Percentiles rank a stretch among this genome's conserved stretches.
phyloP scores from a whole-genome alignment of 2,329 filamentous ascomycete species.

The Aspergillus latus region DNA sequence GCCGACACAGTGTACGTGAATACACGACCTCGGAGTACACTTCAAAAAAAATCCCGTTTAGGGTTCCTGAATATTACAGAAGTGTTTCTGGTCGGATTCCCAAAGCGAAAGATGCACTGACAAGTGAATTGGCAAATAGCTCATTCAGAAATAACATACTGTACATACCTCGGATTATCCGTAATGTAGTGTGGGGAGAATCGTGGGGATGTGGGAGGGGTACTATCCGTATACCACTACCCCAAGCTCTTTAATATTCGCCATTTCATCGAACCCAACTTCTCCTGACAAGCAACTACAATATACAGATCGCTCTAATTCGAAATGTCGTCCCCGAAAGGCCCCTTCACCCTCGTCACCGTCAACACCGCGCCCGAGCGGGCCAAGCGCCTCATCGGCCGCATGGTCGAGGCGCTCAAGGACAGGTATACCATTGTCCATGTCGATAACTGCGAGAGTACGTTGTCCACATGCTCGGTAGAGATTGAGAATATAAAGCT shows the following conservation, averaged over 20 bases:
- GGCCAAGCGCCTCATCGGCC: constrained; percentile 62
- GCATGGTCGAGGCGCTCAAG: constrained; percentile 61
- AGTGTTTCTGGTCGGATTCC: too few relatives aligned
- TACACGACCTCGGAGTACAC: too few relatives aligned
- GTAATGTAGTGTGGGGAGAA: constrained; percentile 1
- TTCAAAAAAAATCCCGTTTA: too few relatives aligned
- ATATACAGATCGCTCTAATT: not conserved
- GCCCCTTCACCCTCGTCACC: constrained; percentile 64
- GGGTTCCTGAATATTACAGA: too few relatives aligned
- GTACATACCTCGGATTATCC: not conserved
- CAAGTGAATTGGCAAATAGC: too few relatives aligned
- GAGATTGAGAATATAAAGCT: not conserved
- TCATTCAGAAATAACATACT: too few relatives aligned
- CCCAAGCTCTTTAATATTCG: not conserved
- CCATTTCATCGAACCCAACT: not conserved
- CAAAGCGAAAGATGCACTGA: too few relatives aligned
- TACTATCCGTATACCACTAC: not conserved
- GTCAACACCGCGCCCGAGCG: constrained; percentile 68
- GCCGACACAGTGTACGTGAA: too few relatives aligned
- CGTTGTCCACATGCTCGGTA: not conserved
- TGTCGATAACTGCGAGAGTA: constrained; percentile 62
- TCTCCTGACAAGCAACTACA: not conserved
- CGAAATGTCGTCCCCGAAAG: constrained; percentile 44
- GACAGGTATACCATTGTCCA: constrained; percentile 64
- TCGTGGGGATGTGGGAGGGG: constrained; percentile 7